Percentiles rank a stretch among this genome's conserved stretches.
Conservation (phyloP, 2,329 filamentous ascomycete genomes). For the Rutstroemia sp. region DNA sequence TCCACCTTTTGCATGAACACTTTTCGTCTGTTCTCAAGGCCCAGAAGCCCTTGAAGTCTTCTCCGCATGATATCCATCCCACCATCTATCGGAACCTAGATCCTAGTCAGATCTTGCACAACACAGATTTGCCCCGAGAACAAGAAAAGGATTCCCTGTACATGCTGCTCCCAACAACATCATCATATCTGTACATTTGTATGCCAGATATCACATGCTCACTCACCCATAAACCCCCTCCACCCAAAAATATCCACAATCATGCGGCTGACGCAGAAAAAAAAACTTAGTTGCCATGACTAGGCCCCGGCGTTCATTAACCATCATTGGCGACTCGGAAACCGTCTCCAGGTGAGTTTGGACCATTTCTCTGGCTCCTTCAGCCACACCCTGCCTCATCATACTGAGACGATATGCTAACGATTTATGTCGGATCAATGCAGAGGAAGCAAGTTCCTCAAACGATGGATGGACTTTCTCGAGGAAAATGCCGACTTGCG, state of each 20-base stretch:
- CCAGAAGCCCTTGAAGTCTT: neutral
- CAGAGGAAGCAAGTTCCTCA: conserved; percentile 79
- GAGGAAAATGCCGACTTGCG: conserved; percentile 86
- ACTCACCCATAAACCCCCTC: neutral
- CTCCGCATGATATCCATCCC: conserved; percentile 1
- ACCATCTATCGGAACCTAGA: neutral
- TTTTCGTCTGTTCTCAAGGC: neutral
- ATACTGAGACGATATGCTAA: conserved; percentile 19
- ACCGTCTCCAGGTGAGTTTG: conserved; percentile 66
- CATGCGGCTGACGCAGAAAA: conserved; percentile 10
- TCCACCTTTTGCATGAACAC: conserved; percentile 13
- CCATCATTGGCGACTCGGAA: conserved; percentile 88
- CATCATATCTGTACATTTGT: neutral
- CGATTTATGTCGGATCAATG: conserved; percentile 20
- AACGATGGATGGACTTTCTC: conserved; percentile 83
- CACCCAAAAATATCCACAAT: conserved; percentile 7
- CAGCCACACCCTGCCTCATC: conserved; percentile 3
- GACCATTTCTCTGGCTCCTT: conserved; percentile 10
- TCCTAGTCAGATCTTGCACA: neutral
- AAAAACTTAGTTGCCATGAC: conserved; percentile 81
- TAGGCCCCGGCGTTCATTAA: conserved; percentile 80
- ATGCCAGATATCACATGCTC: neutral
- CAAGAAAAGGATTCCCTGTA: neutral
- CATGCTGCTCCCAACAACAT: neutral
- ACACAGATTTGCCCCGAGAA: neutral